Base-by-base conservation (phyloP, 2,329 filamentous ascomycete genomes). In the Chrysoporthe puriensis region DNA sequence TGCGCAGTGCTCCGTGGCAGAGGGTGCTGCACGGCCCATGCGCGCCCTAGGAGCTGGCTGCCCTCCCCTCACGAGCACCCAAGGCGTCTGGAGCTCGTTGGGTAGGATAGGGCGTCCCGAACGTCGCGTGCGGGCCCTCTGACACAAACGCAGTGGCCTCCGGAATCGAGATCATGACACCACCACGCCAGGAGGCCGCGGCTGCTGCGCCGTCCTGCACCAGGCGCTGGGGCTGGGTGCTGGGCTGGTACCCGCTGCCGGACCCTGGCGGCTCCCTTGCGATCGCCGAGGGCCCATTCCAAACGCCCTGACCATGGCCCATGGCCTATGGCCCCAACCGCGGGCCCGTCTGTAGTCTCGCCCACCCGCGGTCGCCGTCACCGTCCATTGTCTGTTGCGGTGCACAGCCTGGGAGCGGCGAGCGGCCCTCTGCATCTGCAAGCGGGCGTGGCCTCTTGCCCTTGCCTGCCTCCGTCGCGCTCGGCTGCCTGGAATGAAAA, bases 161-260 rank as follows among this genome's bases (percentile, higher is more conserved):
- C 50, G 21, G 26, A 32, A 32, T 14, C 50, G 32, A 34, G 50
- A 40, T 26, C 26, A 40, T 40, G 36, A 40, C 9, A 9, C 5
- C 36, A 40, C 36, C 36, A 40, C 9, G 9, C 36, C 36, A 40
- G 36, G 9, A 9, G 36, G 36, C 36, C 36, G 36, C 36, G 36
- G 36, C 36, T 40, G 36, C 36, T 40, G 36, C 36, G 9, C 26
- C 32, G 44, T 57, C 32, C 44, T 36, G 43, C 42, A 46, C 26
- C 59, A 36, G 43, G 59, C 36, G 7, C 26, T 26, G 6, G 59
- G 44, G 43, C 16, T 13, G 14, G 7, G 16, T 18, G 32, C 43
- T 50, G 64, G 43, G 40, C 60, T 66, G 61, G 67, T 54, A 63
- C 66, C 54, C 59, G 44, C 48, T 66, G 59, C 34, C 66, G 46